Conservation (phyloP, 257 asterid species). For the Anisodus acutangulus region DNA sequence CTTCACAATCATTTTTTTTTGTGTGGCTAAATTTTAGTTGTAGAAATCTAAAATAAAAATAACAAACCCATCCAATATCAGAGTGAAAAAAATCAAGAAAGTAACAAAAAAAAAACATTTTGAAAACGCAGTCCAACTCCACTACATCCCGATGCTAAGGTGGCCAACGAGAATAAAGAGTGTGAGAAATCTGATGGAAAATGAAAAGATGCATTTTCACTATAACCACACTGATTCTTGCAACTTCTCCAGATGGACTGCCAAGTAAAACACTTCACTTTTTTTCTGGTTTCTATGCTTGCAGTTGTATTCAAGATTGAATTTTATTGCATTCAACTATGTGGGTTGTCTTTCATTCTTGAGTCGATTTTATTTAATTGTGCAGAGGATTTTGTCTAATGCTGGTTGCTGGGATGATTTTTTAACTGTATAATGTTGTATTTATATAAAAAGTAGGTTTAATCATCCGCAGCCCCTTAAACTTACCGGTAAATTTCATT, state of each 20-base stretch:
- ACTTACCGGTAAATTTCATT: no score
- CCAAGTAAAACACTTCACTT: slow-evolving; percentile 44
- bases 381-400: slow-evolving; percentile 21
- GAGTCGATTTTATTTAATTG: not conserved
- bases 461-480: no score
- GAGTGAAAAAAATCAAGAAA: no score
- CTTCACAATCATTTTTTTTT: no score
- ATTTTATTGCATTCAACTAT: slow-evolving; percentile 7
- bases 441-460: not conserved
- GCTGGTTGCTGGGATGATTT: slow-evolving; percentile 18
- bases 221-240: slow-evolving; percentile 71
- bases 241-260: slow-evolving; percentile 69
- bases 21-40: no score
- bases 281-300: not conserved
- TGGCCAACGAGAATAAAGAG: no score
- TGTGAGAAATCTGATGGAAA: no score
- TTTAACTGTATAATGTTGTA: not conserved
- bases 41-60: no score
- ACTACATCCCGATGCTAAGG: no score
- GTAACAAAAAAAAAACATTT: no score
- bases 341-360: slow-evolving; percentile 5
- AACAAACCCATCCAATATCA: no score
- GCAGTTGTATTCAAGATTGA: not conserved
- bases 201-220: slow-evolving; percentile 42
- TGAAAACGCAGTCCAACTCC: no score